Evolutionary conservation across 208 protist species (phyloP).

Genomic region (Sergeia podlipaevii): DNA sequence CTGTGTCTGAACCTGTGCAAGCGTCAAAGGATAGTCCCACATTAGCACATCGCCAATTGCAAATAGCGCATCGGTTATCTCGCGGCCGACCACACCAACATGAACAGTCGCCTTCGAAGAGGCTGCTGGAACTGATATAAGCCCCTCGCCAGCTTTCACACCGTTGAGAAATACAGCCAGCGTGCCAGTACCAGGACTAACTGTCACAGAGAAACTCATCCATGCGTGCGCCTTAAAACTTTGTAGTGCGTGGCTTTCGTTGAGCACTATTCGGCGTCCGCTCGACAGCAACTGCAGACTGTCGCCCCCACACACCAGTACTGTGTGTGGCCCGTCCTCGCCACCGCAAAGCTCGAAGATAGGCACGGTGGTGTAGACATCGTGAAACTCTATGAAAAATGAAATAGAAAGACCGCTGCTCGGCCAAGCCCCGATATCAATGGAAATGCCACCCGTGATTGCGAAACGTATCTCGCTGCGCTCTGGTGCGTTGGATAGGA

Average conservation of each 20-base stretch:
- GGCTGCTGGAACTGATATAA: conserved; percentile 41
- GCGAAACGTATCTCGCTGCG: conserved; percentile 70
- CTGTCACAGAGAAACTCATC: conserved; percentile 60
- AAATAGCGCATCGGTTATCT: conserved; percentile 38
- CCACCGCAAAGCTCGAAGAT: conserved; percentile 55
- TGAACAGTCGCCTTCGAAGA: conserved; percentile 47
- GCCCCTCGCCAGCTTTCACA: conserved; percentile 44
- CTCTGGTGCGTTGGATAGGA: conserved; percentile 49
- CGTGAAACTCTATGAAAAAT: conserved; percentile 61
- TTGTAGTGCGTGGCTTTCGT: conserved; percentile 62
- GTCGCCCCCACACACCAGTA: conserved; percentile 48
- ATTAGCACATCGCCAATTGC: conserved; percentile 63
- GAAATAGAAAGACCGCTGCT: conserved; percentile 63
- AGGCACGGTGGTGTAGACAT: conserved; percentile 55
- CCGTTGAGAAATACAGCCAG: conserved; percentile 70
- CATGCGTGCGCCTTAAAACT: conserved; percentile 52
- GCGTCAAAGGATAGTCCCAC: conserved; percentile 69
- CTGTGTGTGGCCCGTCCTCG: conserved; percentile 21
- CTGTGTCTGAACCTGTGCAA: conserved; percentile 63
- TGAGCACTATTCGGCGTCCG: conserved; percentile 45
- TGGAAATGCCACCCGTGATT: conserved; percentile 54
- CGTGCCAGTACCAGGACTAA: conserved; percentile 38
- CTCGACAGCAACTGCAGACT: conserved; percentile 55
- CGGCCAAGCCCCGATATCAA: conserved; percentile 58
- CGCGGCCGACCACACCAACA: conserved; percentile 44